These are phyloP conservation scores for Plicaturopsis crispa DNA, from an alignment of 768 basidiomycete species.

Conservation along the genomic window DNA sequence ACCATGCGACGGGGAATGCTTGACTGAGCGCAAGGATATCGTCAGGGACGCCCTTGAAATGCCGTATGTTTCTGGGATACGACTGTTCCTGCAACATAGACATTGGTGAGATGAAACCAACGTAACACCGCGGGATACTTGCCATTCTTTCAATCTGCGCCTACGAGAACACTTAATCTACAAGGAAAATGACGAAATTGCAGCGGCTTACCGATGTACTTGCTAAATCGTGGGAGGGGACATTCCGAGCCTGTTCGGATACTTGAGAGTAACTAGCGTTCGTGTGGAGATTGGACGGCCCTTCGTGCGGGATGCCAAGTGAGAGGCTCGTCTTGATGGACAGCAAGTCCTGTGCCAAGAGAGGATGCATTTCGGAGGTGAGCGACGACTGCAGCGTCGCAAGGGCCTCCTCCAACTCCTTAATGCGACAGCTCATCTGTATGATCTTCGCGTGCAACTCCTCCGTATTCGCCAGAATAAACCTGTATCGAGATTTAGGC, in stretches of 20 bases:
- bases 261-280: too few species aligned
- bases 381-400: constrained; percentile 32
- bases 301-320: constrained; percentile 33
- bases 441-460: constrained; percentile 58
- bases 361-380: constrained; percentile 40
- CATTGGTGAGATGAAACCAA: constrained; percentile 1
- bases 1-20: constrained; percentile 66
- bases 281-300: too few species aligned
- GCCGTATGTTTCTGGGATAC: constrained; percentile 31
- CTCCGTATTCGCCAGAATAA: constrained; percentile 63
- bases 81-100: constrained; percentile 10
- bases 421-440: constrained; percentile 54
- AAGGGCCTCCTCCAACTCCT: constrained; percentile 57
- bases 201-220: not conserved
- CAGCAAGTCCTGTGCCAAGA: constrained; percentile 50
- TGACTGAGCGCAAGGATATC: constrained; percentile 55
- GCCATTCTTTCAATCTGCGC: too few species aligned
- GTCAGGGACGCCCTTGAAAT: constrained; percentile 24
- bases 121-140: not conserved
- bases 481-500: constrained; percentile 26
- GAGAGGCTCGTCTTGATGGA: constrained; percentile 66
- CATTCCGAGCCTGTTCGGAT: too few species aligned
- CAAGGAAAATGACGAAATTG: not conserved
- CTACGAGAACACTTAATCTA: too few species aligned
- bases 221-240: constrained; percentile 7